Evolutionary conservation across 2,329 filamentous ascomycete species (phyloP).

Genomic region (Hirsutella rhossiliensis): DNA sequence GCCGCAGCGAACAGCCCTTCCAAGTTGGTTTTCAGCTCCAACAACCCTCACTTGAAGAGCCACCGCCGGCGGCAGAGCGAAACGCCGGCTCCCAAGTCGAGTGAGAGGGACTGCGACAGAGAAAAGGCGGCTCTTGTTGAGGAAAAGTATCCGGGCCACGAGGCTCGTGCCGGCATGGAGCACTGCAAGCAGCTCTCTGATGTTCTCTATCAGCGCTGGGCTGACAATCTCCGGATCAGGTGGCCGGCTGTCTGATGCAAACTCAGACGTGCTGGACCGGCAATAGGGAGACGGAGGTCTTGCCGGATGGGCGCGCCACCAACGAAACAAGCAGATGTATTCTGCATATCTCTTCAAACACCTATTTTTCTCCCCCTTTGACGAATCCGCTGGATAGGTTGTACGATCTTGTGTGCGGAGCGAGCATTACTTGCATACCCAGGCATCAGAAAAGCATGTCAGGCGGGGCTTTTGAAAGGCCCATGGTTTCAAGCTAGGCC

Average conservation of each 20-base stretch:
- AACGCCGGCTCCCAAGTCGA: slow-evolving; percentile 20
- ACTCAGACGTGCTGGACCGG: neutral
- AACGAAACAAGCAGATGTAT: neutral
- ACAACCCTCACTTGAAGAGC: slow-evolving; percentile 75
- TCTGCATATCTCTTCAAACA: neutral
- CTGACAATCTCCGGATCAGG: slow-evolving; percentile 63
- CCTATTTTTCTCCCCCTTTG: neutral
- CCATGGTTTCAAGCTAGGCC: neutral
- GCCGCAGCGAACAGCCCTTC: slow-evolving; percentile 29
- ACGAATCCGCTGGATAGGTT: slow-evolving; percentile 6
- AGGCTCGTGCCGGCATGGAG: slow-evolving; percentile 65
- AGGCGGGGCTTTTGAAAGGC: neutral
- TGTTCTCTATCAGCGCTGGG: slow-evolving; percentile 84
- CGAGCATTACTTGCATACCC: slow-evolving; percentile 10
- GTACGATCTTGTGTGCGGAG: slow-evolving; percentile 9
- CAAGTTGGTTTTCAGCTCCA: slow-evolving; percentile 67
- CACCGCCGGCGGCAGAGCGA: slow-evolving; percentile 55
- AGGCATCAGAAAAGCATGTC: slow-evolving; percentile 7
- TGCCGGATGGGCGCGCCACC: neutral
- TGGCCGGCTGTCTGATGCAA: slow-evolving; percentile 39
- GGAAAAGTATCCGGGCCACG: slow-evolving; percentile 41
- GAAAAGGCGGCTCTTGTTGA: slow-evolving; percentile 37
- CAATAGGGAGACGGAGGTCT: neutral
- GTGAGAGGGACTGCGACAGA: slow-evolving; percentile 31
- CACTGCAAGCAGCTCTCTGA: slow-evolving; percentile 83